Conservation (phyloP, 2,329 filamentous ascomycete species). For the Aspergillus persii region DNA sequence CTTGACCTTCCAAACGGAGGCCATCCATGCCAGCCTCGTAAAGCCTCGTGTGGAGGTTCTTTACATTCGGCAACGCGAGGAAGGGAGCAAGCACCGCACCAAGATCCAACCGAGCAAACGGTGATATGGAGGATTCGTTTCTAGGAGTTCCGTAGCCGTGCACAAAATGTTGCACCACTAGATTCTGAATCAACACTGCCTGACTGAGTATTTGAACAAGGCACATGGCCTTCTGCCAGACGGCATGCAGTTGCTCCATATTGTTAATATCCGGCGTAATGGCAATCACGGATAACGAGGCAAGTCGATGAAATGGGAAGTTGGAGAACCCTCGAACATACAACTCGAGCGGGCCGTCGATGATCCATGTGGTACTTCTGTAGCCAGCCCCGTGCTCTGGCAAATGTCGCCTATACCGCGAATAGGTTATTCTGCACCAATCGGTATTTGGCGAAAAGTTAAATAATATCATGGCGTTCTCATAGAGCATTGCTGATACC, state of each 20-base stretch:
- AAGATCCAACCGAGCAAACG: too few relatives aligned
- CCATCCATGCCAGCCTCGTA: background rate
- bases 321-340: background rate
- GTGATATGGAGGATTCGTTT: background rate
- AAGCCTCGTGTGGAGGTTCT: background rate
- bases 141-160: too few relatives aligned
- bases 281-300: background rate
- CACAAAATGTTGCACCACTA: too few relatives aligned
- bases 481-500: background rate
- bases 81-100: background rate
- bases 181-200: too few relatives aligned
- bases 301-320: background rate
- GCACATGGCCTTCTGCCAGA: background rate
- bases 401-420: background rate
- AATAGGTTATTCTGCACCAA: background rate
- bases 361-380: background rate
- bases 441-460: background rate
- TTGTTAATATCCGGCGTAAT: too few relatives aligned
- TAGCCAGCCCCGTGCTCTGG: background rate
- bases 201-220: background rate
- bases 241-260: too few relatives aligned
- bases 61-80: background rate
- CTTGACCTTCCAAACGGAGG: too few relatives aligned
- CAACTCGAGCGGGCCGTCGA: background rate
- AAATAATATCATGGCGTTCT: background rate